phyloP scores from a whole-genome alignment of 768 basidiomycete genomes.

The Hygrophoropsis aurantiaca region DNA sequence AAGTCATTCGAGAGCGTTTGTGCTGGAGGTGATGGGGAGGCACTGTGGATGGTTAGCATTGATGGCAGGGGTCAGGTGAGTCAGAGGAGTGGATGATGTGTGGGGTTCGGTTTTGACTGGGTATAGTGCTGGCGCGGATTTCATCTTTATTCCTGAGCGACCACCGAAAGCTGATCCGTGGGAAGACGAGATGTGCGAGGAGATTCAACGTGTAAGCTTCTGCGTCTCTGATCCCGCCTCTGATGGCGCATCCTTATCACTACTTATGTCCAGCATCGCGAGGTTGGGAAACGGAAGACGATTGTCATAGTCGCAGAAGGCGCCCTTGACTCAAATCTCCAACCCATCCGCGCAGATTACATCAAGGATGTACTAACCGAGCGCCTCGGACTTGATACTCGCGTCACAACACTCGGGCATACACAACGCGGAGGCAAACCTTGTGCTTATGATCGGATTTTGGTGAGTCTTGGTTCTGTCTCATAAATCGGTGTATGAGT shows the following conservation, averaged over 20 bases:
- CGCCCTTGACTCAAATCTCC: constrained; percentile 81
- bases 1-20: constrained; percentile 96
- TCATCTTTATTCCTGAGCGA: constrained; percentile 94
- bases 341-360: constrained; percentile 90
- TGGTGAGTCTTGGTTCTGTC: constrained; percentile 58
- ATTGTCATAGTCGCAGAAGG: constrained; percentile 99
- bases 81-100: constrained; percentile 2
- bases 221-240: too few relatives aligned
- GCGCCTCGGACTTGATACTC: constrained; percentile 86
- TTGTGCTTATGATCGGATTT: constrained; percentile 88
- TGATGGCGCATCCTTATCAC: background rate
- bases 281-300: constrained; percentile 93
- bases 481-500: background rate
- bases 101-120: constrained; percentile 8
- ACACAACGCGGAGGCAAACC: constrained; percentile 94
- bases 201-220: constrained; percentile 75
- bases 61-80: constrained; percentile 85
- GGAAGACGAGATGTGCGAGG: constrained; percentile 90
- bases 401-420: constrained; percentile 96
- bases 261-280: constrained; percentile 67
- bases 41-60: constrained; percentile 99
- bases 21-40: constrained; percentile 99
- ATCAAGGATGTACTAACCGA: constrained; percentile 89
- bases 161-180: constrained; percentile 79
- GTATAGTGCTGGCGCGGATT: constrained; percentile 85